Evolutionary conservation across 1,284 basidiomycete species (phyloP).

Genomic region (Ganoderma resinaceum): DNA sequence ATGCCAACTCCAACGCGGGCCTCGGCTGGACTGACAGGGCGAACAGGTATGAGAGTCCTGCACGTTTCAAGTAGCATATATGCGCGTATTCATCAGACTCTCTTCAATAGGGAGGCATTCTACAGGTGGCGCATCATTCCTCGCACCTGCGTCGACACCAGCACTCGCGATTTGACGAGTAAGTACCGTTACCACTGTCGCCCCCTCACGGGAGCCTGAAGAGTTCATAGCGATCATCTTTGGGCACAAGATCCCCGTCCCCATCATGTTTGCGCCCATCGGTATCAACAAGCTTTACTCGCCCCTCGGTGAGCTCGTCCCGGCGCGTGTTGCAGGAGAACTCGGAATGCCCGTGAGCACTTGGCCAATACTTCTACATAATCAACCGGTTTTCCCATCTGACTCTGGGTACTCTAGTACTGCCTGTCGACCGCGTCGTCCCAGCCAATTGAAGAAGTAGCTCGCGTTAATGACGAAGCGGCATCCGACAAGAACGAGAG

Average conservation of each 20-base stretch:
- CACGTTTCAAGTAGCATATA: neutral
- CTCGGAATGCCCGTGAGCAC: slow-evolving; percentile 56
- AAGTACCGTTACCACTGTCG: slow-evolving; percentile 17
- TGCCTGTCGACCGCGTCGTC: slow-evolving; percentile 64
- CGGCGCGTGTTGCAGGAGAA: slow-evolving; percentile 62
- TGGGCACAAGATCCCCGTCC: slow-evolving; percentile 59
- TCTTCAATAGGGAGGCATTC: slow-evolving; percentile 50
- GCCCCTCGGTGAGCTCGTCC: slow-evolving; percentile 57
- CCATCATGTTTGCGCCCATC: slow-evolving; percentile 63
- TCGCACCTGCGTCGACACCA: slow-evolving; percentile 66
- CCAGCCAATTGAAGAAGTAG: slow-evolving; percentile 61
- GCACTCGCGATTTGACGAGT: slow-evolving; percentile 59
- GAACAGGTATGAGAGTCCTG: slow-evolving; percentile 47
- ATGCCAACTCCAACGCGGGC: slow-evolving; percentile 65
- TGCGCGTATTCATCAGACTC: neutral
- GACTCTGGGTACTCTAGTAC: slow-evolving; percentile 42
- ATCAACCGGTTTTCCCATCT: neutral
- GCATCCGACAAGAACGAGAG: slow-evolving; percentile 47
- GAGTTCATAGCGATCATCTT: slow-evolving; percentile 50
- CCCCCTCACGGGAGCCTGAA: neutral
- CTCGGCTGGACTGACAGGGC: slow-evolving; percentile 62
- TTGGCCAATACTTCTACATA: neutral
- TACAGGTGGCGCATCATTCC: slow-evolving; percentile 62
- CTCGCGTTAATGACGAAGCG: slow-evolving; percentile 52
- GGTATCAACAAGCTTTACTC: slow-evolving; percentile 66